Conservation (phyloP, 352 stramenopile genomes). For the Pythium dissimile region DNA sequence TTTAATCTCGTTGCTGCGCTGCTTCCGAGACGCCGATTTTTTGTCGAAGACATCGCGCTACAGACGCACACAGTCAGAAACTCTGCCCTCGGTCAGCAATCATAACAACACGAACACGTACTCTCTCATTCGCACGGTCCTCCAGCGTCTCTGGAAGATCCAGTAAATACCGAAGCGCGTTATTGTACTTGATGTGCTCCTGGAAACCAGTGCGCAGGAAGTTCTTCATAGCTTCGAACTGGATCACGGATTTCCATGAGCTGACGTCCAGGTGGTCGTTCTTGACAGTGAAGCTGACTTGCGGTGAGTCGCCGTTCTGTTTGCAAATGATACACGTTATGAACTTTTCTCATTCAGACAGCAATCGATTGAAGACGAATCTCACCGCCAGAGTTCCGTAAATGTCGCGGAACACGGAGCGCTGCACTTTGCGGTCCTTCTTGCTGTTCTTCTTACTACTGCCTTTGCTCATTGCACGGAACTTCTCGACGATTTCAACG, state of each 20-base stretch:
- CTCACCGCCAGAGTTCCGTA: constrained; percentile 70
- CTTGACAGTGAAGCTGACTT: constrained; percentile 75
- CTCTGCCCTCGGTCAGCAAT: background rate
- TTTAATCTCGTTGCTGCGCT: constrained; percentile 80
- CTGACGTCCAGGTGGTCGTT: constrained; percentile 68
- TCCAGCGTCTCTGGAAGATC: constrained; percentile 77
- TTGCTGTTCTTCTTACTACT: constrained; percentile 90
- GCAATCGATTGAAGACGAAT: background rate
- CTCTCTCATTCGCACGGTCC: constrained; percentile 63
- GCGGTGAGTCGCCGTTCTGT: constrained; percentile 78
- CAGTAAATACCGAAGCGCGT: constrained; percentile 67
- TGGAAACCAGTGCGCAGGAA: constrained; percentile 71
- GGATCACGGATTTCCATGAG: constrained; percentile 77
- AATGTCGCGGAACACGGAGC: constrained; percentile 82
- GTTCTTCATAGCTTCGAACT: constrained; percentile 81
- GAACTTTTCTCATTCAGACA: too few species aligned
- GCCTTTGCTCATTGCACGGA: constrained; percentile 81
- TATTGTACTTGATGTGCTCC: constrained; percentile 89
- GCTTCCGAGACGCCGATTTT: constrained; percentile 70
- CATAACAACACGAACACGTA: constrained; percentile 24
- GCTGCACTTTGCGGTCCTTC: constrained; percentile 85
- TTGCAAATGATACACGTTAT: too few species aligned
- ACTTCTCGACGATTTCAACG: constrained; percentile 66
- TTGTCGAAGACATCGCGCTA: constrained; percentile 82
- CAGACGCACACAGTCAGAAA: background rate